These are phyloP conservation scores for Amanita subjunquillea DNA, from an alignment of 768 basidiomycete species.

Conservation along the genomic window DNA sequence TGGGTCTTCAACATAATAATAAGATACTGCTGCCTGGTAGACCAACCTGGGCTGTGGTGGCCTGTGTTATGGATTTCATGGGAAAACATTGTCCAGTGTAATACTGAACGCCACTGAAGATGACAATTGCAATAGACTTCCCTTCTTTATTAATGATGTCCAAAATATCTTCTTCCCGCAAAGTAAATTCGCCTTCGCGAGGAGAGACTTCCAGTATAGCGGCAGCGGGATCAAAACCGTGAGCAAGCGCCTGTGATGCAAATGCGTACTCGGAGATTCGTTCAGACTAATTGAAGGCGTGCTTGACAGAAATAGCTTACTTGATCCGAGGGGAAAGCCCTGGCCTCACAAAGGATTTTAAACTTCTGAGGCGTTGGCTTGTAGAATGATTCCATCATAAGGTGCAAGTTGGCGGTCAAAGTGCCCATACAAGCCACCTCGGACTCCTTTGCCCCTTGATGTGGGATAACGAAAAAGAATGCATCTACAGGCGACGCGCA, in stretches of 20 bases:
- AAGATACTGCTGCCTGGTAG: background rate
- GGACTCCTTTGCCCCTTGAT: constrained; percentile 67
- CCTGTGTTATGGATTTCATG: constrained; percentile 73
- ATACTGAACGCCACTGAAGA: constrained; percentile 93
- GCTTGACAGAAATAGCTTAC: constrained; percentile 28
- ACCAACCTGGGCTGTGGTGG: constrained; percentile 71
- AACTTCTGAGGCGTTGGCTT: constrained; percentile 74
- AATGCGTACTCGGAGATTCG: constrained; percentile 72
- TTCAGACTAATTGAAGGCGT: background rate
- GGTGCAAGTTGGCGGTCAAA: constrained; percentile 90
- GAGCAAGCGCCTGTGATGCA: constrained; percentile 78
- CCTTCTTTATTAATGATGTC: constrained; percentile 64
- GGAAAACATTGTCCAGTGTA: constrained; percentile 96
- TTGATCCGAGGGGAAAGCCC: constrained; percentile 95
- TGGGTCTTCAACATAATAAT: background rate
- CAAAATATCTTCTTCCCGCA: constrained; percentile 87
- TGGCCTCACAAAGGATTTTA: constrained; percentile 93
- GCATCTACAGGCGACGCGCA: background rate
- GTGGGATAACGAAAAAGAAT: constrained; percentile 1
- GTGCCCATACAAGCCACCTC: constrained; percentile 97
- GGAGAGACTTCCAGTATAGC: constrained; percentile 76
- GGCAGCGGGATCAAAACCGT: constrained; percentile 63
- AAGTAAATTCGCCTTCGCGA: constrained; percentile 71
- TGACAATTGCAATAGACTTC: constrained; percentile 73
- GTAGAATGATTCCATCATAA: constrained; percentile 93